A percentile compares a stretch with the other conserved stretches of the same genome.
phyloP scores from a whole-genome alignment of 2,329 filamentous ascomycete genomes.

The Ophiocordyceps robertsii region DNA sequence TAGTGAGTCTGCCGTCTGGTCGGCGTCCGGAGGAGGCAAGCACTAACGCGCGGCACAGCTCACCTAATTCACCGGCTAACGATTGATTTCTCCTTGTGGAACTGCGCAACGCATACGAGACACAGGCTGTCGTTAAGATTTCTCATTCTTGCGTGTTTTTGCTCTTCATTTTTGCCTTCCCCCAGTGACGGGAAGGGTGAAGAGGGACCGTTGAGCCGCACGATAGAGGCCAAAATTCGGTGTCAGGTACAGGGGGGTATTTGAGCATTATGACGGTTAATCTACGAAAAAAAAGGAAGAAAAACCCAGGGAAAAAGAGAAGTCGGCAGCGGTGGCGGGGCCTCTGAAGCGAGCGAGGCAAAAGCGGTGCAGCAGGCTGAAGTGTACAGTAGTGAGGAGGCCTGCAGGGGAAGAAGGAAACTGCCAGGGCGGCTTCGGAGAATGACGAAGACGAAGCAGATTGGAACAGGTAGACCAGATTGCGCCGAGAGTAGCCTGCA shows the following conservation, averaged over 20 bases:
- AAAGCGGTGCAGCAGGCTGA: background rate
- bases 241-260: background rate
- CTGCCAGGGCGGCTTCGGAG: too few species aligned
- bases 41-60: constrained; percentile 16
- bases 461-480: too few species aligned
- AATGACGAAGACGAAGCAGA: too few species aligned
- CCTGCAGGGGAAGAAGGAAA: too few species aligned
- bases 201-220: background rate
- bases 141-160: constrained; percentile 5
- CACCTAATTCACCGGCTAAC: constrained; percentile 28
- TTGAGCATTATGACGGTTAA: background rate
- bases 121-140: constrained; percentile 16
- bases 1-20: constrained; percentile 15
- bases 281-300: background rate
- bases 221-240: constrained; percentile 2
- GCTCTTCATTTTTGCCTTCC: constrained; percentile 3
- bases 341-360: background rate
- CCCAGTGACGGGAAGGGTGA: background rate
- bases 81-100: constrained; percentile 15
- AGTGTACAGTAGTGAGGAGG: too few species aligned
- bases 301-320: background rate
- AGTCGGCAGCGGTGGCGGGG: background rate
- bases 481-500: too few species aligned
- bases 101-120: constrained; percentile 13
- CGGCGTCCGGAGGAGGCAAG: background rate